These are phyloP conservation scores for Aurifilum marmelostoma DNA, from an alignment of 2,329 filamentous ascomycete species.

Conservation along the genomic window DNA sequence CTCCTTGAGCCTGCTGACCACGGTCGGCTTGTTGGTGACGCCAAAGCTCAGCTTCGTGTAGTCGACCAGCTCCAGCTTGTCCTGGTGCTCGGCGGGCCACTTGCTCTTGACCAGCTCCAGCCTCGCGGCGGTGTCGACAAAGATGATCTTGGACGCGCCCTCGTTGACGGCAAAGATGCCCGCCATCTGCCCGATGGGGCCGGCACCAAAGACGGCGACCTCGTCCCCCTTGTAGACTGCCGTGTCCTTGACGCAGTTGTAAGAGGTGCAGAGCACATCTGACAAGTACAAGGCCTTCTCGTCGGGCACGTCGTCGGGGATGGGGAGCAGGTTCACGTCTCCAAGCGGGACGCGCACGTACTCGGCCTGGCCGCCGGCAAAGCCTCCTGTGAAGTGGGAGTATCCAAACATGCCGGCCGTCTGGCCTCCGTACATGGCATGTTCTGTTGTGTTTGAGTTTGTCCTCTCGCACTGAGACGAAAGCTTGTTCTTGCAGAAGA, in stretches of 20 bases:
- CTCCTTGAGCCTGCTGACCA: constrained; percentile 74
- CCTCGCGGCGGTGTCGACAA: constrained; percentile 75
- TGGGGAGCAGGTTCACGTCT: constrained; percentile 78
- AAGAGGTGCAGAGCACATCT: constrained; percentile 79
- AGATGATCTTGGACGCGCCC: constrained; percentile 74
- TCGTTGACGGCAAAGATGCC: constrained; percentile 75
- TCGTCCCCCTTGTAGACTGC: constrained; percentile 76
- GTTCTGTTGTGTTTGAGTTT: constrained; percentile 71
- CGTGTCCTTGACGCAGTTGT: constrained; percentile 82
- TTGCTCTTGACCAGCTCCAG: constrained; percentile 69
- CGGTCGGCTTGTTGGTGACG: constrained; percentile 60
- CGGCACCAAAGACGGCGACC: constrained; percentile 84
- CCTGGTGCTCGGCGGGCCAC: constrained; percentile 52
- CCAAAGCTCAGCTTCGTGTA: constrained; percentile 64
- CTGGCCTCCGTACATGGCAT: constrained; percentile 77
- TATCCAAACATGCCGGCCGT: constrained; percentile 77
- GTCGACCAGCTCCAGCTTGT: constrained; percentile 69
- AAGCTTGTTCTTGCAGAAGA: constrained; percentile 77
- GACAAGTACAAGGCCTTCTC: constrained; percentile 83
- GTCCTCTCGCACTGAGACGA: constrained; percentile 81
- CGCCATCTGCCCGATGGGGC: constrained; percentile 84
- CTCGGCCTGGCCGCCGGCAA: constrained; percentile 85
- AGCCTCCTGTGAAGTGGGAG: constrained; percentile 81
- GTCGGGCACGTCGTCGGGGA: constrained; percentile 79
- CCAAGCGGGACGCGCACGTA: constrained; percentile 81